Base-by-base conservation (phyloP, 805 yeast genomes). In the Zygotorulaspora danielsina region DNA sequence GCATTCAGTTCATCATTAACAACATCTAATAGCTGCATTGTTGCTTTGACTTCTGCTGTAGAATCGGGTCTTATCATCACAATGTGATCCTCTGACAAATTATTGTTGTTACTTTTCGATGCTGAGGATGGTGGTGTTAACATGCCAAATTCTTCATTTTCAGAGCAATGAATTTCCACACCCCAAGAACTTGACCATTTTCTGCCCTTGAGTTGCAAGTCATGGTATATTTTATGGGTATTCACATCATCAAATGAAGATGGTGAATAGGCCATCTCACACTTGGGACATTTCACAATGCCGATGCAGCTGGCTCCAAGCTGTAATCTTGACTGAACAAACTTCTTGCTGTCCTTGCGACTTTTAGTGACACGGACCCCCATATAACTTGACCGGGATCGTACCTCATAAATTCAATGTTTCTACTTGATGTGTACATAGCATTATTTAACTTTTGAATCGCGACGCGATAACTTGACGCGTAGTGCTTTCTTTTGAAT, bases 1-100 rank as follows among this genome's bases (percentile, higher is more conserved):
- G 89, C 87, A 57, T 71, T 74, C 34, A 83, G 61, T 45, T 76
- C 83, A 5, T 61, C 65, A 53, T 83, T 81, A 6, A 76, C 84
- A 54, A 79, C 61, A 1, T 64, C 61, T 42, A 83, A 55, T 3
- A 79, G 52, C 19, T 69, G 71, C 24, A 61, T 34, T 1, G 69
- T 57, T 1, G 69, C 63, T 7, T 48, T 46, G 1, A 55, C 64
- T 39, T 68, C 74, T 11, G 53, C 48, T 6, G 38, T 36, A n/a
- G 48, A 58, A 1, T 49, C 48, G 0, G 64, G 51, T 37, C 68
- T 52, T 3, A 71, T 59, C 49, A 66, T 65, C 0, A 67, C 61
- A 5, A 73, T 58, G 18, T 41, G 48, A 8, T 64, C 71, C 15
- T 39, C 37, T 10, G 28, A 21, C 5, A 25, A 20, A 16, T 20